phyloP scores from a whole-genome alignment of 2,329 filamentous ascomycete genomes.

The Botrytis paeoniae region DNA sequence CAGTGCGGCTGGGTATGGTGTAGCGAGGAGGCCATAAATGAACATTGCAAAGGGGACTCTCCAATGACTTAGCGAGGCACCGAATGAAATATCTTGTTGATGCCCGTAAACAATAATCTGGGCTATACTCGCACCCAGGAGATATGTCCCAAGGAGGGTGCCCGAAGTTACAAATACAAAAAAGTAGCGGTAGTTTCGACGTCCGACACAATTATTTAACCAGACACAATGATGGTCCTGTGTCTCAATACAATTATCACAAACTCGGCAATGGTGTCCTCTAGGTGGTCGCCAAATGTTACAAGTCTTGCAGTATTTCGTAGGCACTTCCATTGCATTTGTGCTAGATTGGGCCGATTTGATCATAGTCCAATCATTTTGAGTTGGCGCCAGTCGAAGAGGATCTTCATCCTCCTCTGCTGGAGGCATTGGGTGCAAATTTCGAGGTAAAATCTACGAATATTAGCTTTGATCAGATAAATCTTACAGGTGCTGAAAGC shows the following conservation, averaged over 20 bases:
- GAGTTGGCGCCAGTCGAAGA: constrained; percentile 74
- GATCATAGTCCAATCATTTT: constrained; percentile 91
- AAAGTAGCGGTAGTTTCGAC: constrained; percentile 97
- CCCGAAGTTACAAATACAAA: constrained; percentile 82
- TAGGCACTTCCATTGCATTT: constrained; percentile 94
- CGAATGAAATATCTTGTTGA: constrained; percentile 64
- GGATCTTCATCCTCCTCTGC: constrained; percentile 74
- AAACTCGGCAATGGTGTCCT: constrained; percentile 92
- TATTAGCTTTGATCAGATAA: constrained; percentile 23
- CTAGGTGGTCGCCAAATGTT: constrained; percentile 95
- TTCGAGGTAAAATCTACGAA: constrained; percentile 84
- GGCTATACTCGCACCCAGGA: constrained; percentile 73
- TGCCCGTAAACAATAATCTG: constrained; percentile 74
- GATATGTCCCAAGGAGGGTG: constrained; percentile 72
- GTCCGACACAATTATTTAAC: constrained; percentile 97
- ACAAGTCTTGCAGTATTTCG: constrained; percentile 97
- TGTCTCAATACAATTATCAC: constrained; percentile 95
- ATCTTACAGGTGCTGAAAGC: not conserved
- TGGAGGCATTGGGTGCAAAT: constrained; percentile 85
- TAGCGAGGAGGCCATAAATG: constrained; percentile 72
- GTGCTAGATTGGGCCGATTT: constrained; percentile 70
- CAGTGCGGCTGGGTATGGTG: constrained; percentile 78
- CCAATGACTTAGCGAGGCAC: constrained; percentile 64
- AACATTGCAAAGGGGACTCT: constrained; percentile 84
- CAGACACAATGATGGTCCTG: constrained; percentile 98